Evolutionary conservation across 441 rosid species (phyloP).

Genomic region (Adansonia madagascariensis): DNA sequence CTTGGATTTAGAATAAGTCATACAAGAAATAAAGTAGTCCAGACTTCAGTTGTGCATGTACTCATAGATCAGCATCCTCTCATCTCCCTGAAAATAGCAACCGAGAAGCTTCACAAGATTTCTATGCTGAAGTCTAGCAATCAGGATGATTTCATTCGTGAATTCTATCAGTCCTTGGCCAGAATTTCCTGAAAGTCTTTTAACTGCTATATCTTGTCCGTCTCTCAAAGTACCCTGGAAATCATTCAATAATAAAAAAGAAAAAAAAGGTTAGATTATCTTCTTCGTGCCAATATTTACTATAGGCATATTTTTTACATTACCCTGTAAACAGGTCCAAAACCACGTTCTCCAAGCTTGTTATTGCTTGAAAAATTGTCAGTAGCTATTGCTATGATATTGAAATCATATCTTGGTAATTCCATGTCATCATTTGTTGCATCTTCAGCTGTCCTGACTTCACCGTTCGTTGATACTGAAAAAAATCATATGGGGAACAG

Average conservation of each 20-base stretch:
- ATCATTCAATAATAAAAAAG: background rate
- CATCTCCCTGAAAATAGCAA: slow-evolving; percentile 44
- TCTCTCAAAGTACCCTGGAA: slow-evolving; percentile 31
- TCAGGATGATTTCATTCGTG: slow-evolving; percentile 33
- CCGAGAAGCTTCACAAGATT: slow-evolving; percentile 54
- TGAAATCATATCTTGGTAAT: slow-evolving; percentile 32
- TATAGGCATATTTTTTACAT: background rate
- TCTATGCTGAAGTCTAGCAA: slow-evolving; percentile 51
- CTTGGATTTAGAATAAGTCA: no score
- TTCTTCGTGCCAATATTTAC: background rate
- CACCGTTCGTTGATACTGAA: background rate
- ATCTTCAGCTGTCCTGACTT: background rate
- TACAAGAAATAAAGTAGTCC: no score
- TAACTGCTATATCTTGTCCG: slow-evolving; percentile 51
- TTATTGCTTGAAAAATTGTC: slow-evolving; percentile 32
- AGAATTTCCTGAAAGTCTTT: slow-evolving; percentile 46
- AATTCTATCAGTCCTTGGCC: slow-evolving; percentile 54
- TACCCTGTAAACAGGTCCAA: slow-evolving; percentile 34
- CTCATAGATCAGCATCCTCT: slow-evolving; percentile 32
- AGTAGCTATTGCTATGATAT: slow-evolving; percentile 32
- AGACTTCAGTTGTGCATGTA: no score
- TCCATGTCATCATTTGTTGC: slow-evolving; percentile 18
- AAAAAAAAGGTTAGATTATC: no score
- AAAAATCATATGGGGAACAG: background rate
- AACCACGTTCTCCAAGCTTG: slow-evolving; percentile 24